Base-by-base conservation (phyloP, 116 monocot species). In the Phalaenopsis hybrid region DNA sequence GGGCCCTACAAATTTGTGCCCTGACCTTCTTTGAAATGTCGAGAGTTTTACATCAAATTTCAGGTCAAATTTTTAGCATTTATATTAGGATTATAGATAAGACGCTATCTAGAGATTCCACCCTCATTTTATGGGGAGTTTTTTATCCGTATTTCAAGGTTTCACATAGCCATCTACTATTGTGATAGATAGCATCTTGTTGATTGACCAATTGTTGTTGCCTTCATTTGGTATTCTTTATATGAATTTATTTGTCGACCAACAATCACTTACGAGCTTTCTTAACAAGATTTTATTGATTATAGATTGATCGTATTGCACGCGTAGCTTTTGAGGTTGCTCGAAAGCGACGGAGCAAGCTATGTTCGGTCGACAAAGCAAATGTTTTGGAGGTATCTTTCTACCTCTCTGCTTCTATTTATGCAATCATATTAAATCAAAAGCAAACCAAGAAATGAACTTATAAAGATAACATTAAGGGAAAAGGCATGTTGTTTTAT, bases 351-450 rank as follows among this genome's bases (percentile, higher is more conserved):
- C 61, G 23, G 41, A 87, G 97, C 2, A 94, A 86, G 78, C 83
- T 97, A 21, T 97, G 97, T 57, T 97, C 97, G 13, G 94, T 97
- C 79, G 97, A 97, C 83, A 97, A 97, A 86, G 94, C 94, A 41
- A 97, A 97, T 87, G 97, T 94, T 4, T 83, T 94, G 84, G 95
- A 96, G 96, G 96, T 96, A 92, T 13, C 4, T 78, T 50, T 77
- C 33, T 81, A 34, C 11, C 37, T 2, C 37, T 37, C 70, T 70
- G 5, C 34, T 70, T 70, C 3, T 33, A 8, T 67, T 67, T 28
- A 25, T 67, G 28, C 70, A 31, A 15, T 33, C 70, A 70, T 8
- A 34, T 37, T 70, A 6, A 21, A 52, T n/a, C 20, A 9, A 9
- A 9, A 6, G 10, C 3, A 45, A 45, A 21, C 5, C n/a, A 61